Evolutionary conservation across 352 stramenopile genomes (phyloP), one percentile per base, ranked within the genome.

Genomic region (Globisporangium yorkense): DNA sequence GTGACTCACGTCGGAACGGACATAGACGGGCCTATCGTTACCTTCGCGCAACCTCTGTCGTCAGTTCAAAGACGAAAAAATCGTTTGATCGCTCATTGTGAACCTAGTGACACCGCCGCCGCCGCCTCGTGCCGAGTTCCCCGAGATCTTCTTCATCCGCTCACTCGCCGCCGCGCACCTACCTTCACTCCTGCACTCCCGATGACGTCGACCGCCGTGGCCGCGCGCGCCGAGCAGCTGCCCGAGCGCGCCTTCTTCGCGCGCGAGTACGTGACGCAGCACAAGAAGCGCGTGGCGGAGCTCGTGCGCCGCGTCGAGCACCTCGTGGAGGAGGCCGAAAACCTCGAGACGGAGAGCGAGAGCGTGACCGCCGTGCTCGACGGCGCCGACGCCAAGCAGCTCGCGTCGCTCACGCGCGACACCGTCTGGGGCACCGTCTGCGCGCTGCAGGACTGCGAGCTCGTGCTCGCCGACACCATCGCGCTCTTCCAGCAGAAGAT

Each of bases 401-500:
- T 88, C 50, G 61, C 69, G 15, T 50, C 60, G 24, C 63, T 88
- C 13, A 70, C 71, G 40, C 58, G 71, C 24, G 65, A 88, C 37
- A 84, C 70, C 0, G 68, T 89, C 12, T 91, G 81, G 78, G 78
- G 81, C 33, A 87, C 87, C 51, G 61, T 91, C 16, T 68, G 63
- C 46, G 72, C 75, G 39, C 66, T 91, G 1, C 63, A 81, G n/a
- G 77, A 91, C 64, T 89, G 75, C 56, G 62, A 66, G 40, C 24
- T 57, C 33, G 52, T 76, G 20, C 54, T 88, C 53, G 63, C 70
- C 7, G 64, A 70, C 12, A 73, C 72, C 16, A 56, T 75, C 16
- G 58, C 65, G 35, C 51, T 77, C 33, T 84, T 89, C 43, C 70
- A 75, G 61, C 73, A 87, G 35, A 85, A 88, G 61, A 80, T 91